These are phyloP conservation scores for Didymella segeticola DNA, from an alignment of 2,329 filamentous ascomycete species.

Conservation along the genomic window DNA sequence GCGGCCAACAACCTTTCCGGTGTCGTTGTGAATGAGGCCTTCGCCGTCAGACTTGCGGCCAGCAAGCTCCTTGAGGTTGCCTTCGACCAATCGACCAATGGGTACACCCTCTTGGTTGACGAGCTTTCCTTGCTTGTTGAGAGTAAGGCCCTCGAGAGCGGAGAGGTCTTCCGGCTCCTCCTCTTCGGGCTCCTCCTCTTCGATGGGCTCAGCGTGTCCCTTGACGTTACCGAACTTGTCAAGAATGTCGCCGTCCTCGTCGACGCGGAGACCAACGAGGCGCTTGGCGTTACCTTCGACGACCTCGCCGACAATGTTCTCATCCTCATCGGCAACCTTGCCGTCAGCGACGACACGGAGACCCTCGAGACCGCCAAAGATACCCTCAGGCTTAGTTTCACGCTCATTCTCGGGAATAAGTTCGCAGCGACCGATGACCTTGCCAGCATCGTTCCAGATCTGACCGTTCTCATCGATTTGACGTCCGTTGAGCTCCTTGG, in stretches of 20 bases:
- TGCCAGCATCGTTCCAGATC: slow-evolving; percentile 75
- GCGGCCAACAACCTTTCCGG: slow-evolving; percentile 71
- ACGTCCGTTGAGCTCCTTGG: slow-evolving; percentile 68
- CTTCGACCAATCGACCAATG: slow-evolving; percentile 70
- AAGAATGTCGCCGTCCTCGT: slow-evolving; percentile 68
- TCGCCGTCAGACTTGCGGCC: slow-evolving; percentile 75
- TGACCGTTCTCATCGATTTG: slow-evolving; percentile 76
- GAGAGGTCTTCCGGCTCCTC: slow-evolving; percentile 53
- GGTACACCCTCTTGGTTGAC: slow-evolving; percentile 58
- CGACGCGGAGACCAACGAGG: slow-evolving; percentile 64
- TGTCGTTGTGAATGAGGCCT: slow-evolving; percentile 74
- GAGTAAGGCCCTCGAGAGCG: slow-evolving; percentile 53
- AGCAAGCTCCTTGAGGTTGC: slow-evolving; percentile 67
- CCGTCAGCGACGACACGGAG: slow-evolving; percentile 57
- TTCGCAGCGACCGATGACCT: slow-evolving; percentile 72
- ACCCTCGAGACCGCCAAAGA: slow-evolving; percentile 58
- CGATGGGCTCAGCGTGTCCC: slow-evolving; percentile 64
- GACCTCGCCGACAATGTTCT: slow-evolving; percentile 60
- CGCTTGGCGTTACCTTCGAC: slow-evolving; percentile 66
- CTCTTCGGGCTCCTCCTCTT: slow-evolving; percentile 53
- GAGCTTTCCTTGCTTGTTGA: slow-evolving; percentile 60
- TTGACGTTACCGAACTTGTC: slow-evolving; percentile 68
- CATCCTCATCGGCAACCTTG: slow-evolving; percentile 58
- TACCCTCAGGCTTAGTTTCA: slow-evolving; percentile 58
- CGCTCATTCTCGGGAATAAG: slow-evolving; percentile 71